A percentile compares a stretch with the other conserved stretches of the same genome.
Evolutionary conservation across 176 grass and related monocot genomes (phyloP).

Genomic region (Themeda triandra): DNA sequence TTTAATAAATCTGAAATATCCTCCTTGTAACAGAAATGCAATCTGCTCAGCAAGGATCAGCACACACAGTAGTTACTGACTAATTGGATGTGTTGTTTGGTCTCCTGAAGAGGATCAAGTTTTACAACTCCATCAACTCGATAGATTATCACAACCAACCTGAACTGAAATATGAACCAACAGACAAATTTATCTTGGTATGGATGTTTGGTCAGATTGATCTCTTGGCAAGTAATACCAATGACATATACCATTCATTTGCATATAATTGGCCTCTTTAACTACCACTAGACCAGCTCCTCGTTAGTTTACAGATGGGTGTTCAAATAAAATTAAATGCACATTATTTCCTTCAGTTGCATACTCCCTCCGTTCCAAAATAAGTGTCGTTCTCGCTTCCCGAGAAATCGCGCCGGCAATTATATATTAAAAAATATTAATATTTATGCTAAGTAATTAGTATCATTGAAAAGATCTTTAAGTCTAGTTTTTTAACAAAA

Average conservation of each 20-base stretch:
- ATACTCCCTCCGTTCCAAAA: too few species aligned
- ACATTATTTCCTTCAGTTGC: conserved; percentile 16
- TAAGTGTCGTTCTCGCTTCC: too few species aligned
- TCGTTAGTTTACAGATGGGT: conserved; percentile 11
- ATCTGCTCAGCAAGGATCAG: too few species aligned
- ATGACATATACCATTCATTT: conserved; percentile 2
- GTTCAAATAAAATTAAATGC: conserved; percentile 19
- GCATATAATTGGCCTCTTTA: conserved; percentile 33
- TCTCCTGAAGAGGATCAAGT: conserved; percentile 1
- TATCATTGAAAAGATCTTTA: too few species aligned
- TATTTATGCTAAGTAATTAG: too few species aligned
- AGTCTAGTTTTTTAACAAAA: too few species aligned
- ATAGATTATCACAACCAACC: not conserved
- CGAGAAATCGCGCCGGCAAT: too few species aligned
- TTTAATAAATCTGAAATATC: conserved; percentile 18
- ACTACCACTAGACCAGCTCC: conserved; percentile 24
- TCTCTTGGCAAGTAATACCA: conserved; percentile 42
- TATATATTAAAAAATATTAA: too few species aligned
- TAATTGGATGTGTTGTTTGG: not conserved
- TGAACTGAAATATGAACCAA: not conserved
- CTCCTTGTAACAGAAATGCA: not conserved
- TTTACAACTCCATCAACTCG: conserved; percentile 10
- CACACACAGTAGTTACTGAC: not conserved
- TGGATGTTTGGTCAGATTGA: conserved; percentile 28
- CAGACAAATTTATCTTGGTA: conserved; percentile 23